phyloP scores from a whole-genome alignment of 495 filamentous ascomycete genomes.

The Cercophora samala region DNA sequence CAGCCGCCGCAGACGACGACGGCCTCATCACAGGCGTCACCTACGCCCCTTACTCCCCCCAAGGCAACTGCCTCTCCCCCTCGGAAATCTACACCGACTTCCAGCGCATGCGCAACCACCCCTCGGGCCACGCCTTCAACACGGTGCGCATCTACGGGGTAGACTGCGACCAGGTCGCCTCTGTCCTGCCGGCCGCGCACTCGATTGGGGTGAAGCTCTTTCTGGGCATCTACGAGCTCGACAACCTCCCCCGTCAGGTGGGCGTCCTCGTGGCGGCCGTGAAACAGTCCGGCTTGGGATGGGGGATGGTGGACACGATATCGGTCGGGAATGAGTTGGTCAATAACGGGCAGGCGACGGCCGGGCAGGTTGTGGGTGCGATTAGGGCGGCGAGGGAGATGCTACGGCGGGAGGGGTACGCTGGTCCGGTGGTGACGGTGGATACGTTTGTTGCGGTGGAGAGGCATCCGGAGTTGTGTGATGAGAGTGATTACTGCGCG shows the following conservation, averaged over 20 bases:
- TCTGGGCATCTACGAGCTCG: slow-evolving; percentile 66
- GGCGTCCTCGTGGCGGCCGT: slow-evolving; percentile 50
- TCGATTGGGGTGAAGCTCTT: slow-evolving; percentile 63
- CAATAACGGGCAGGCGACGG: slow-evolving; percentile 55
- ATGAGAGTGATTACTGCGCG: slow-evolving; percentile 71
- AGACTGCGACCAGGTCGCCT: slow-evolving; percentile 68
- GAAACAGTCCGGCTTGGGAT: slow-evolving; percentile 18
- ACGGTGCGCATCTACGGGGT: slow-evolving; percentile 76
- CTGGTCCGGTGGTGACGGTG: slow-evolving; percentile 71
- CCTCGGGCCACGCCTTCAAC: slow-evolving; percentile 48
- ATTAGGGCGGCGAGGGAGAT: slow-evolving; percentile 53
- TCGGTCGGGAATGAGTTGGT: slow-evolving; percentile 79
- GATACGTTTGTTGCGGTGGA: slow-evolving; percentile 71
- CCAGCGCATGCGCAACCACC: slow-evolving; percentile 18
- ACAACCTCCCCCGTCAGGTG: slow-evolving; percentile 52
- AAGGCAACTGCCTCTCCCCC: slow-evolving; percentile 63
- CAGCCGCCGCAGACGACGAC: too few species aligned
- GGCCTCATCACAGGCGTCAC: slow-evolving; percentile 49
- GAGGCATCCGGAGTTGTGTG: slow-evolving; percentile 65
- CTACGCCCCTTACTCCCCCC: slow-evolving; percentile 70
- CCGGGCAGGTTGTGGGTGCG: slow-evolving; percentile 51
- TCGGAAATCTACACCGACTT: slow-evolving; percentile 63
- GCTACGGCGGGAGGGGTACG: slow-evolving; percentile 62
- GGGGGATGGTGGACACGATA: slow-evolving; percentile 63
- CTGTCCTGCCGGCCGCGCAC: slow-evolving; percentile 57